Conservation (phyloP, 2,329 filamentous ascomycete species). For the Exophiala mesophila region DNA sequence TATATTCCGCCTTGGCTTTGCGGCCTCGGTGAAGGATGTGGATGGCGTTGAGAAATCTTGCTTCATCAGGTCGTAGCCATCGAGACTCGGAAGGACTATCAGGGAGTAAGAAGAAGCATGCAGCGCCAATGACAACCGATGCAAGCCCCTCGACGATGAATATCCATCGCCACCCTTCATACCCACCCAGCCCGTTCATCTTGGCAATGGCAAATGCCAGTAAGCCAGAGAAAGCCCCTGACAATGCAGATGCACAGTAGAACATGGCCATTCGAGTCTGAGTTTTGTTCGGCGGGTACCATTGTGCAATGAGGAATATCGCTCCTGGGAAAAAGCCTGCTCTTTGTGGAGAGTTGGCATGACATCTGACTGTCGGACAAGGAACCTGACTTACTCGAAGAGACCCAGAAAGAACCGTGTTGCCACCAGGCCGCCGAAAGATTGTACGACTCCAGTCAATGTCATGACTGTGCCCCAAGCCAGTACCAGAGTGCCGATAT, state of each 20-base stretch:
- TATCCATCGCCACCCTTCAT: conserved; percentile 65
- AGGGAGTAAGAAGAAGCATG: conserved; percentile 7
- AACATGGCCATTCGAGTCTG: conserved; percentile 23
- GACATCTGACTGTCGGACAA: no score
- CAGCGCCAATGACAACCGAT: conserved; percentile 48
- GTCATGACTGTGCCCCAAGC: conserved; percentile 23
- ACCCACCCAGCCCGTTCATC: conserved; percentile 62
- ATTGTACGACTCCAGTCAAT: conserved; percentile 24
- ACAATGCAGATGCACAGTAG: conserved; percentile 53
- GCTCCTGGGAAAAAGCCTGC: conserved; percentile 16
- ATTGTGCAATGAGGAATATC: conserved; percentile 15
- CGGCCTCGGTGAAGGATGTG: conserved; percentile 3
- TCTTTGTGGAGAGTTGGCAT: neutral
- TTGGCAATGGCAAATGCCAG: conserved; percentile 47
- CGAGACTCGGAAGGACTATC: conserved; percentile 7
- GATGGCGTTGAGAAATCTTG: conserved; percentile 5
- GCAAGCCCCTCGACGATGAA: conserved; percentile 57
- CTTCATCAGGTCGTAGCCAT: conserved; percentile 10
- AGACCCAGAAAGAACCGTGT: conserved; percentile 44
- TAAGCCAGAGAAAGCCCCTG: conserved; percentile 67
- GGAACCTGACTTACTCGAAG: conserved; percentile 20
- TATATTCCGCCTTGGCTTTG: neutral
- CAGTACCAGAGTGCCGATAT: conserved; percentile 25
- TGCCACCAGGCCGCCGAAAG: conserved; percentile 28
- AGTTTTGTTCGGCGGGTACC: conserved; percentile 22